These are phyloP conservation scores for Candida koratica DNA, from an alignment of 805 yeast genomes.

Conservation along the genomic window DNA sequence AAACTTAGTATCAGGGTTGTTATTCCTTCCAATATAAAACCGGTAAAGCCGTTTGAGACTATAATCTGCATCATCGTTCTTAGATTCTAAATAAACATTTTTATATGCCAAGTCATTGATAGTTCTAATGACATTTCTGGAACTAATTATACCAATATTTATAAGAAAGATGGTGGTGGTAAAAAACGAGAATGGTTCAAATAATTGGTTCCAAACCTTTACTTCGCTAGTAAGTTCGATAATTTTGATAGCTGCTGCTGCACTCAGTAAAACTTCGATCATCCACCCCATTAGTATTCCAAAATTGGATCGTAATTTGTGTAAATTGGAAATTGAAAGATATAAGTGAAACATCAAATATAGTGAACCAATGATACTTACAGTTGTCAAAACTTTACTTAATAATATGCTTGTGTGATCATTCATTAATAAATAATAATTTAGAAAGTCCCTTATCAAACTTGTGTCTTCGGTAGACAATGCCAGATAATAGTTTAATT, in stretches of 20 bases:
- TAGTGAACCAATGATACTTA: not conserved
- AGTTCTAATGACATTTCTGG: slow-evolving; percentile 27
- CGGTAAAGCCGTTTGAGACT: slow-evolving; percentile 22
- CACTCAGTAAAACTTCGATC: slow-evolving; percentile 21
- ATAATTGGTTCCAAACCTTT: slow-evolving; percentile 24
- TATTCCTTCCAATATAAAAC: slow-evolving; percentile 27
- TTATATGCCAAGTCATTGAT: slow-evolving; percentile 27
- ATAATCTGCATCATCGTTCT: slow-evolving; percentile 4
- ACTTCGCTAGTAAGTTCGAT: slow-evolving; percentile 16
- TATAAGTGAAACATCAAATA: slow-evolving; percentile 21
- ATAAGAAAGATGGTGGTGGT: slow-evolving; percentile 22
- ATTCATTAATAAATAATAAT: slow-evolving; percentile 8
- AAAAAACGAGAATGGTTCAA: slow-evolving; percentile 26
- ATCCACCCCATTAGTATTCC: slow-evolving; percentile 39
- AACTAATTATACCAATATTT: slow-evolving; percentile 25
- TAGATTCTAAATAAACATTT: slow-evolving; percentile 15
- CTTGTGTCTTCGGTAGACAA: not conserved
- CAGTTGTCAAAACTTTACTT: not conserved
- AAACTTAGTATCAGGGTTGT: slow-evolving; percentile 11
- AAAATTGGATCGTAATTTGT: slow-evolving; percentile 30
- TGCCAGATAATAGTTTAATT: not conserved
- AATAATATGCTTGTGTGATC: not conserved
- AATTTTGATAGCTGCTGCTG: slow-evolving; percentile 26
- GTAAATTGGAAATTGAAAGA: slow-evolving; percentile 30
- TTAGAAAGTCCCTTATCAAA: slow-evolving; percentile 3